phyloP scores from a whole-genome alignment of 1,139 yeast genomes.

The Petasospora fabianii region DNA sequence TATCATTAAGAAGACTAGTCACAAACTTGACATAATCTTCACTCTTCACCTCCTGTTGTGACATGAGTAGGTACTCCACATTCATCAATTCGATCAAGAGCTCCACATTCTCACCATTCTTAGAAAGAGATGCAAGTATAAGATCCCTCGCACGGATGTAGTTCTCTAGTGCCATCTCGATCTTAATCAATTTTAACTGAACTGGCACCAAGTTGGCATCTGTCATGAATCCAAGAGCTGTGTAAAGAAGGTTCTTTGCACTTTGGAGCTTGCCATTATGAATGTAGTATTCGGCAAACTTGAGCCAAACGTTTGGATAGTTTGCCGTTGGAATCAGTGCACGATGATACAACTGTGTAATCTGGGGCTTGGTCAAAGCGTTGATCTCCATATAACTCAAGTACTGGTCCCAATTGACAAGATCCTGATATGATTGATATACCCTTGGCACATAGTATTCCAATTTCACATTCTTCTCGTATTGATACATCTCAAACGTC shows the following conservation, averaged over 20 bases:
- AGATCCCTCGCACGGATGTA: conserved; percentile 38
- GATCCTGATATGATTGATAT: conserved; percentile 40
- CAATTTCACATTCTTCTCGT: conserved; percentile 53
- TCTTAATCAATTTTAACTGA: conserved; percentile 33
- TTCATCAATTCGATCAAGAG: conserved; percentile 33
- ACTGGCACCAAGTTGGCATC: conserved; percentile 24
- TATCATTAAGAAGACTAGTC: conserved; percentile 4
- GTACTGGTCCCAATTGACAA: conserved; percentile 58
- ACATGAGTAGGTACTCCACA: conserved; percentile 14
- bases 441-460: conserved; percentile 48
- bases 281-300: conserved; percentile 49
- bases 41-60: not conserved
- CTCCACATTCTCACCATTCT: conserved; percentile 30
- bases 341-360: conserved; percentile 51
- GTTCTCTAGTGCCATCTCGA: conserved; percentile 35
- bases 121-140: conserved; percentile 29
- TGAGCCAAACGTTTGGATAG: conserved; percentile 59
- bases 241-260: conserved; percentile 39
- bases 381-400: conserved; percentile 50
- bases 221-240: conserved; percentile 29
- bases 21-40: conserved; percentile 6
- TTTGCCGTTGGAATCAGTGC: conserved; percentile 50
- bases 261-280: conserved; percentile 29
- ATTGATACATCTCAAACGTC: conserved; percentile 58
- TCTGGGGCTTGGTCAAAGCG: conserved; percentile 30